phyloP scores from a whole-genome alignment of 2,329 filamentous ascomycete genomes.

The Nannizziopsis barbatae region DNA sequence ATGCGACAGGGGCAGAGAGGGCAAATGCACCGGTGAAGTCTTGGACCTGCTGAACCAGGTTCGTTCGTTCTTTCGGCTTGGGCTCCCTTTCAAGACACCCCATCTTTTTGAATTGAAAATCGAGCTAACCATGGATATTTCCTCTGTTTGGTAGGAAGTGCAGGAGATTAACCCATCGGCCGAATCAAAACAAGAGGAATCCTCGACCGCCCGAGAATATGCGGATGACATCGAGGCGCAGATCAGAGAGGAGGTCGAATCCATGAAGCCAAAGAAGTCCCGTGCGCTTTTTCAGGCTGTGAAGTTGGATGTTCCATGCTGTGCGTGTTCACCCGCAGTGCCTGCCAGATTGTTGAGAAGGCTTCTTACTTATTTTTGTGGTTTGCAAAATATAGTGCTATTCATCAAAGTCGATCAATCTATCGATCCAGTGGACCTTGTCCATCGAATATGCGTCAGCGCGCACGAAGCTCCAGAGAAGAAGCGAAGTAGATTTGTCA shows the following conservation, averaged over 20 bases:
- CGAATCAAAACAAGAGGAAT: constrained; percentile 14
- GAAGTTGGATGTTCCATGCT: constrained; percentile 43
- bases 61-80: not conserved
- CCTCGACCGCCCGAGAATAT: constrained; percentile 24
- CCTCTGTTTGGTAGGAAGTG: constrained; percentile 10
- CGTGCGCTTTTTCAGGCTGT: constrained; percentile 43
- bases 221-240: constrained; percentile 49
- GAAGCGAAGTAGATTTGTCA: constrained; percentile 48
- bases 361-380: constrained; percentile 17
- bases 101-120: not conserved
- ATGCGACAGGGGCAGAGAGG: constrained; percentile 51
- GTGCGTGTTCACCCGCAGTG: constrained; percentile 20
- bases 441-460: constrained; percentile 48
- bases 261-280: constrained; percentile 39
- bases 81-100: too few relatives aligned
- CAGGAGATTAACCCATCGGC: constrained; percentile 2
- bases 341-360: constrained; percentile 5
- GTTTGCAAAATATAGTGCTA: constrained; percentile 34
- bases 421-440: constrained; percentile 50
- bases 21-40: constrained; percentile 48
- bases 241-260: constrained; percentile 48
- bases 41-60: constrained; percentile 48
- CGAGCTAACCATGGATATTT: not conserved
- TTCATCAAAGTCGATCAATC: constrained; percentile 49
- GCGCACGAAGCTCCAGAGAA: constrained; percentile 41